Percentiles rank a stretch among this genome's conserved stretches.
Conservation (phyloP, 306 rosid genomes). For the Prunus dulcis region DNA sequence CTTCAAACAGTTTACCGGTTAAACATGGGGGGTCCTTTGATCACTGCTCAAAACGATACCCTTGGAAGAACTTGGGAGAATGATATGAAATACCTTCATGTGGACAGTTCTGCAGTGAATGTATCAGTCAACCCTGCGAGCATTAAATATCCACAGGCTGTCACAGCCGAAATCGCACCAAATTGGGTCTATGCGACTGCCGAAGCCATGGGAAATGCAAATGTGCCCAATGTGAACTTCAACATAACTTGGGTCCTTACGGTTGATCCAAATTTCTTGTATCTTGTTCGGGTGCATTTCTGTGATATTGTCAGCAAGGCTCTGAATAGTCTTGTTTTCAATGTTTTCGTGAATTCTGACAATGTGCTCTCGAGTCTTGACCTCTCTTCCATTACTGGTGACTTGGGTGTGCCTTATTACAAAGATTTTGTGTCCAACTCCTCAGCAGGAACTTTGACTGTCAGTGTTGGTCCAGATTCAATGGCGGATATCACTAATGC, state of each 20-base stretch:
- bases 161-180: conserved; percentile 77
- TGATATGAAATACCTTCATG: conserved; percentile 76
- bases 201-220: conserved; percentile 65
- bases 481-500: conserved; percentile 64
- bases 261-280: conserved; percentile 65
- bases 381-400: conserved; percentile 60
- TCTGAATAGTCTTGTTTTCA: conserved; percentile 69
- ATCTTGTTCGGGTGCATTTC: conserved; percentile 74
- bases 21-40: conserved; percentile 82
- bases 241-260: conserved; percentile 87
- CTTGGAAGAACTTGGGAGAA: conserved; percentile 90
- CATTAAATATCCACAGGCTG: conserved; percentile 49
- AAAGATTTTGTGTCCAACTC: conserved; percentile 68
- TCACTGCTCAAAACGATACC: conserved; percentile 76
- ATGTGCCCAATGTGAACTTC: conserved; percentile 66
- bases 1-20: conserved; percentile 81
- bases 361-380: conserved; percentile 64
- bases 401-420: conserved; percentile 64
- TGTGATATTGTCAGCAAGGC: conserved; percentile 83
- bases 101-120: conserved; percentile 65
- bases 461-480: conserved; percentile 86
- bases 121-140: conserved; percentile 53
- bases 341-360: conserved; percentile 67
- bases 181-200: conserved; percentile 92
- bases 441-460: conserved; percentile 53